Evolutionary conservation across 495 filamentous ascomycete genomes (phyloP).

Genomic region (Aspergillus olivimuriae): DNA sequence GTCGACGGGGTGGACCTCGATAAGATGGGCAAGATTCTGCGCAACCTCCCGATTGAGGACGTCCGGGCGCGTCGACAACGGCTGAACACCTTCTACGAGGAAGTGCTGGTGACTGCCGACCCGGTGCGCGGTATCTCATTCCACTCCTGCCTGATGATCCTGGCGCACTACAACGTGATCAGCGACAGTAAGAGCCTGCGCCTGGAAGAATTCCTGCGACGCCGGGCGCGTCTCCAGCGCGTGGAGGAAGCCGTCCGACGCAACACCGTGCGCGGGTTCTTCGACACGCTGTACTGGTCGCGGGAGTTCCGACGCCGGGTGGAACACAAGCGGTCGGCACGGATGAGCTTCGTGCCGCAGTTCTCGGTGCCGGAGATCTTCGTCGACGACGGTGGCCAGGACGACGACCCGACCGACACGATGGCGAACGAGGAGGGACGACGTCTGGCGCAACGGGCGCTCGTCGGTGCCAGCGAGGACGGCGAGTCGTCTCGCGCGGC

Average conservation of each 20-base stretch:
- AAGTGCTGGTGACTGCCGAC: constrained; percentile 90
- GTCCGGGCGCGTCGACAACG: constrained; percentile 67
- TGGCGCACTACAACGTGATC: constrained; percentile 98
- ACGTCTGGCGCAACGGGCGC: background rate
- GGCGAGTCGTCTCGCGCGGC: background rate
- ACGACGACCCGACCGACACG: constrained; percentile 27
- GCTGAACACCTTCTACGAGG: constrained; percentile 92
- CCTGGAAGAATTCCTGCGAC: constrained; percentile 91
- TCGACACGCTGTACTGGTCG: constrained; percentile 89
- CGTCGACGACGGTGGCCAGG: constrained; percentile 62
- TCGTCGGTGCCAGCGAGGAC: constrained; percentile 4
- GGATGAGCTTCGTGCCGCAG: constrained; percentile 70
- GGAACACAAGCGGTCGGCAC: constrained; percentile 60
- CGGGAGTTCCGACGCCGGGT: constrained; percentile 70
- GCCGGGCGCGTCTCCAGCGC: constrained; percentile 80
- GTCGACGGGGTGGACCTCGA: constrained; percentile 71
- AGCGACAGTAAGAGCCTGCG: constrained; percentile 92
- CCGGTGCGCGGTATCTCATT: constrained; percentile 84
- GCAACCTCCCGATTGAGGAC: constrained; percentile 64
- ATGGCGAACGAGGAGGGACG: constrained; percentile 16
- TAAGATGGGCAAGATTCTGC: constrained; percentile 67
- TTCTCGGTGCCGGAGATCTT: constrained; percentile 87
- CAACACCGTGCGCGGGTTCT: constrained; percentile 86
- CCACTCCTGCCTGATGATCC: constrained; percentile 89
- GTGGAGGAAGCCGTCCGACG: constrained; percentile 94